Conservation (phyloP, 495 filamentous ascomycete genomes). For the Cercophora scortea region DNA sequence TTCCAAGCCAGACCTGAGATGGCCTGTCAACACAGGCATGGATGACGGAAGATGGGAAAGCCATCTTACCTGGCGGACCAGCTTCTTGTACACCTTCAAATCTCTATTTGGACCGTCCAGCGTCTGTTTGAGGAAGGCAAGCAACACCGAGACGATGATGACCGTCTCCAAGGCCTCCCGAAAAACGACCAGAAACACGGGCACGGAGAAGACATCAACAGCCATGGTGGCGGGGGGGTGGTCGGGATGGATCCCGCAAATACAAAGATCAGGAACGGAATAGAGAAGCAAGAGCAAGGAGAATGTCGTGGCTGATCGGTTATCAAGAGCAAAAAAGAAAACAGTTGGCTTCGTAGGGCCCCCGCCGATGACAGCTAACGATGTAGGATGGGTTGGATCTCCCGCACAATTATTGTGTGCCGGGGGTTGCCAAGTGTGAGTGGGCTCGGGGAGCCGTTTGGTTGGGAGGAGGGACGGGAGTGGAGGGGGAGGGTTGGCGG, state of each 20-base stretch:
- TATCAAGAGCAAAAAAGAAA: too few relatives aligned
- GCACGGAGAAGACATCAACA: conserved; percentile 55
- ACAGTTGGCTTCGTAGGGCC: too few relatives aligned
- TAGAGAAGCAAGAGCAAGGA: too few relatives aligned
- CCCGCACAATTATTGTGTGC: too few relatives aligned
- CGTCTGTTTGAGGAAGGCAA: conserved; percentile 75
- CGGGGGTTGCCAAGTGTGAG: not conserved
- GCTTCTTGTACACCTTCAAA: conserved; percentile 51
- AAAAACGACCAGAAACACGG: conserved; percentile 81
- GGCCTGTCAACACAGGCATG: not conserved
- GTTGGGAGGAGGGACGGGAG: not conserved
- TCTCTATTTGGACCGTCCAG: conserved; percentile 53
- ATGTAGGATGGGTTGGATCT: too few relatives aligned
- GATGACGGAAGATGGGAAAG: too few relatives aligned
- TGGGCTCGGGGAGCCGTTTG: not conserved
- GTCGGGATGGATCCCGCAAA: too few relatives aligned
- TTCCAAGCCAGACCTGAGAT: conserved; percentile 62
- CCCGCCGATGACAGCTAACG: too few relatives aligned
- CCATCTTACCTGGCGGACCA: conserved; percentile 57
- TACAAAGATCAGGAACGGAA: too few relatives aligned
- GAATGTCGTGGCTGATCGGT: too few relatives aligned
- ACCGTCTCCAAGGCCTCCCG: conserved; percentile 75
- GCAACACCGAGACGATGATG: conserved; percentile 74
- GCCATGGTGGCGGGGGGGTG: conserved; percentile 27
- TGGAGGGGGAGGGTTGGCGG: too few relatives aligned